Evolutionary conservation across 2,329 filamentous ascomycete species (phyloP), one percentile per base, ranked within the genome.

Genomic region (Arthroderma sp.): DNA sequence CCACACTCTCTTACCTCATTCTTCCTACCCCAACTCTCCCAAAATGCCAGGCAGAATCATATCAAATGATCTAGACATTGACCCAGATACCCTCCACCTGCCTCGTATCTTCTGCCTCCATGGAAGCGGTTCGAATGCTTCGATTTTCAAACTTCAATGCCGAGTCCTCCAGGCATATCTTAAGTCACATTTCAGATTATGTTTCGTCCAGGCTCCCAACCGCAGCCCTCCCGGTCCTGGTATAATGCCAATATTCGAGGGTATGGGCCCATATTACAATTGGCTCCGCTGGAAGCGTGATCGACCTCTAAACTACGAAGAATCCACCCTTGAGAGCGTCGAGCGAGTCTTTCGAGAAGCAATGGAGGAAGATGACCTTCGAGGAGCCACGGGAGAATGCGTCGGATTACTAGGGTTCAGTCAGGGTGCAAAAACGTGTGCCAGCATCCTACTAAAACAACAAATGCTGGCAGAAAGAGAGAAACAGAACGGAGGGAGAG

Each of bases 71-170:
- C 28, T 29, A 29, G 31, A 43, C 4, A 37, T 29, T n/a, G 31
- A 43, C 32, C 32, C 8, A 9, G 32, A 34, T 22, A 55, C 54
- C 4, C 57, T 70, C 36, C 49, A 59, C 47, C 66, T 72, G 29
- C 82, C 82, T 3, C 79, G 83, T 47, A 77, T 88, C 52, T 78
- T 88, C 53, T 87, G 82, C 63, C 77, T 88, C n/a, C 83, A 88
- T 61, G 83, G 83, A 58, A 83, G 83, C 54, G 83, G 83, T 49
- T 78, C 80, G 51, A 86, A 82, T 55, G 78, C 73, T n/a, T 58
- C 70, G 36, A 76, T 86, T 59, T 87, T 87, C 66, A 67, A 72
- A 49, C 60, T 73, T 7, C 83, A 88, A 64, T 77, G 78, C 52
- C 81, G 83, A 49, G 66, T 66, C 4, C 61, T 78, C 5, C 64